Evolutionary conservation across 495 filamentous ascomycete species (phyloP).

Genomic region (Penicillium roqueforti): DNA sequence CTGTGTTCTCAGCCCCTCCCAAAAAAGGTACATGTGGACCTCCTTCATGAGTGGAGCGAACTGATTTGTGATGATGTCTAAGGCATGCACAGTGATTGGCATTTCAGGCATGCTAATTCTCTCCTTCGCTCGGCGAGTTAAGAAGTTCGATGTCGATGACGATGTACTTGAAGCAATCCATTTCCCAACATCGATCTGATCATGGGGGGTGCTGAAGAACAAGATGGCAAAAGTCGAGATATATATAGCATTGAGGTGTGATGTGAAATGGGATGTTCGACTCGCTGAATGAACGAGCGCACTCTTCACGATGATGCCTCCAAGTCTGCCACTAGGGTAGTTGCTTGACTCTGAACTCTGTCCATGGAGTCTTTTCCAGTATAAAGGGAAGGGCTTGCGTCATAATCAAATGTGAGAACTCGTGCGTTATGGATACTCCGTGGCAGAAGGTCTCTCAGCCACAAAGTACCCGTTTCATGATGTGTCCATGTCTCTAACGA

Average conservation of each 20-base stretch:
- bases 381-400: slow-evolving; percentile 11
- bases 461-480: slow-evolving; percentile 10
- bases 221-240: slow-evolving; percentile 26
- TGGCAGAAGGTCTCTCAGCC: slow-evolving; percentile 15
- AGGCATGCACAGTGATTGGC: slow-evolving; percentile 17
- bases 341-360: slow-evolving; percentile 18
- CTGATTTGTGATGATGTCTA: slow-evolving; percentile 34
- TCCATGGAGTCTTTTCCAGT: slow-evolving; percentile 5
- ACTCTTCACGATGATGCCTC: slow-evolving; percentile 47
- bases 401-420: slow-evolving; percentile 21
- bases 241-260: slow-evolving; percentile 26
- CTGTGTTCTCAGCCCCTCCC: slow-evolving; percentile 28
- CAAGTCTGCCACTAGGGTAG: slow-evolving; percentile 29
- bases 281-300: slow-evolving; percentile 24
- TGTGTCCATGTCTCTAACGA: slow-evolving; percentile 23
- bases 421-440: slow-evolving; percentile 13
- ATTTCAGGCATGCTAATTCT: background rate
- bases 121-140: background rate
- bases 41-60: slow-evolving; percentile 36
- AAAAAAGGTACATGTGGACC: slow-evolving; percentile 36
- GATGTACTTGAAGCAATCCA: background rate
- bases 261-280: slow-evolving; percentile 15
- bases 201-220: slow-evolving; percentile 34
- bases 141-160: no score
- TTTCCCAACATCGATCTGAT: slow-evolving; percentile 15